A percentile compares a stretch with the other conserved stretches of the same genome.
These are phyloP conservation scores for Chaetomium cochliodes DNA, from an alignment of 495 filamentous ascomycete species.

Conservation along the genomic window DNA sequence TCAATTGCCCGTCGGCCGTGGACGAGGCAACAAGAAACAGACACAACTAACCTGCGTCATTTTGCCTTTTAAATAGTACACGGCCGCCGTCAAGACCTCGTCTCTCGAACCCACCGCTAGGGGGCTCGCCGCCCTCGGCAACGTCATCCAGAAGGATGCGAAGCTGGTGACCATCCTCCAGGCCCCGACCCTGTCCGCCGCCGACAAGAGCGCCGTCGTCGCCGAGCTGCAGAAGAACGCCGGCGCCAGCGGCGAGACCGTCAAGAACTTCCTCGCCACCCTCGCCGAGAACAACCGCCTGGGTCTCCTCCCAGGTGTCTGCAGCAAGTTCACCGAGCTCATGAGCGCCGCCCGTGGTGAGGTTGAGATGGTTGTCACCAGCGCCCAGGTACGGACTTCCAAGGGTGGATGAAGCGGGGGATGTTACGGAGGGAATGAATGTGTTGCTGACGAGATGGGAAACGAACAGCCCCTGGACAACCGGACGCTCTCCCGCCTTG, in stretches of 20 bases:
- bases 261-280: conserved; percentile 89
- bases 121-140: conserved; percentile 67
- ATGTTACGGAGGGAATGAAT: neutral
- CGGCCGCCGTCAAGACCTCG: conserved; percentile 82
- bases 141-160: conserved; percentile 71
- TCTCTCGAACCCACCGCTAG: conserved; percentile 78
- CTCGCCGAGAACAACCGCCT: conserved; percentile 96
- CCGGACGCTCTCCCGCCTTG: conserved; percentile 79
- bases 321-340: conserved; percentile 80
- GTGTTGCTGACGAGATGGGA: conserved; percentile 15
- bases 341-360: conserved; percentile 89
- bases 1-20: conserved; percentile 3
- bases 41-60: conserved; percentile 37
- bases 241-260: conserved; percentile 67
- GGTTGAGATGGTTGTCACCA: conserved; percentile 86
- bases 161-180: conserved; percentile 74
- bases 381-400: conserved; percentile 68
- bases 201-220: conserved; percentile 82
- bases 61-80: conserved; percentile 65
- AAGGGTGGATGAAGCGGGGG: conserved; percentile 1
- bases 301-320: conserved; percentile 73
- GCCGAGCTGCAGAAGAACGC: conserved; percentile 77
- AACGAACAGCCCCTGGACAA: conserved; percentile 70
- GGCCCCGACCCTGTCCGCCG: conserved; percentile 71
- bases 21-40: neutral